Evolutionary conservation across 306 rosid genomes (phyloP).

Genomic region (Castanea mollissima): DNA sequence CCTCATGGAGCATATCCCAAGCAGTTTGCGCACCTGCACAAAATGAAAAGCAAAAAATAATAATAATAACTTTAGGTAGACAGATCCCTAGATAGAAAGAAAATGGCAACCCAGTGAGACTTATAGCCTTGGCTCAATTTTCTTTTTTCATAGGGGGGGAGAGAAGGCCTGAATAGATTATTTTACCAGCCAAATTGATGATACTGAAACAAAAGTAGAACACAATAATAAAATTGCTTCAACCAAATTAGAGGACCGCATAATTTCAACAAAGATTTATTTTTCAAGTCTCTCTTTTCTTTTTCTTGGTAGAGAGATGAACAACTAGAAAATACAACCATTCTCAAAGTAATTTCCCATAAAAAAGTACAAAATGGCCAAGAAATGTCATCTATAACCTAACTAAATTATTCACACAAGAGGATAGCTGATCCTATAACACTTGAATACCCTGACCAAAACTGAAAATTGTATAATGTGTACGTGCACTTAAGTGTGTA

Average conservation of each 20-base stretch:
- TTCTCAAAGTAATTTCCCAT: background rate
- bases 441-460: background rate
- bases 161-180: background rate
- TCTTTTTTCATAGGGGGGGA: no score
- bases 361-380: background rate
- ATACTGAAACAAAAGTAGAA: no score
- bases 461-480: background rate
- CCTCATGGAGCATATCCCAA: slow-evolving; percentile 88
- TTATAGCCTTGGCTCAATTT: background rate
- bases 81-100: background rate
- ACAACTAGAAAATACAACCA: background rate
- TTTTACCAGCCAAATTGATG: background rate
- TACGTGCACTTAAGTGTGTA: background rate
- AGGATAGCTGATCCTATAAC: background rate
- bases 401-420: background rate
- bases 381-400: background rate
- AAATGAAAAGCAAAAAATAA: slow-evolving; percentile 4
- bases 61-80: background rate
- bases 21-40: slow-evolving; percentile 79
- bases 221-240: background rate
- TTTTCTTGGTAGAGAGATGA: background rate
- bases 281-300: background rate
- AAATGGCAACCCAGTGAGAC: background rate
- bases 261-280: background rate
- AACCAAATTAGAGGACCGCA: background rate